Evolutionary conservation across 345 rosid species (phyloP), one percentile per base, ranked within the genome.

Genomic region (Pistacia vera): DNA sequence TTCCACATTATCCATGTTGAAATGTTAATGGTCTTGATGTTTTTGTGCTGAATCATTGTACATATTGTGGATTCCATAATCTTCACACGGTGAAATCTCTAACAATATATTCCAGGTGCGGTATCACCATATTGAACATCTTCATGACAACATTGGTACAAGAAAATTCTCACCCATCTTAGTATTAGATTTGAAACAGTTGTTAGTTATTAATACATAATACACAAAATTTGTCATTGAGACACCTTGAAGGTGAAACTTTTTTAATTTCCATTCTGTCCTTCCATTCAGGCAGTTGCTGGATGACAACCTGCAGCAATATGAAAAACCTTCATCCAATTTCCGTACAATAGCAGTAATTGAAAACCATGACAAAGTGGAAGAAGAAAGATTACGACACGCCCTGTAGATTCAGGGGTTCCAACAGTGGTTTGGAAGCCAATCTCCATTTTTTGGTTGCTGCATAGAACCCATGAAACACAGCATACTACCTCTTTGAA

Each of bases 231-330:
- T 0, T 11, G 18, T 73, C 48, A 73, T 11, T 63, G 25, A 8
- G 70, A 16, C 35, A 64, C 1, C 63, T 74, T n/a, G 70, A 36
- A 25, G 64, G 66, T 0, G 60, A 20, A 16, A 35, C 49, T 79
- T 72, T 86, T 61, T 90, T 84, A 33, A 85, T 28, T 74, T 85
- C 98, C 98, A 93, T 83, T 91, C 98, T 95, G 98, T 30, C 85
- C 93, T 95, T 95, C 98, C 98, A 93, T 77, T 95, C 98, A 10
- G 97, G 97, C 73, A 95, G 79, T 71, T 93, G 97, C 72, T 95
- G 98, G 72, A 95, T 83, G 44, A 91, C 92, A 56, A 95, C 87
- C 98, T 91, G 87, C 88, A 68, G 70, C 54, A 46, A 54, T 16
- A 30, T 18, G 13, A 57, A 63, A 55, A 35, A 17, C 16, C 30